Conservation (phyloP, 73 alveolate genomes). For the Tetrahymena malaccensis region DNA sequence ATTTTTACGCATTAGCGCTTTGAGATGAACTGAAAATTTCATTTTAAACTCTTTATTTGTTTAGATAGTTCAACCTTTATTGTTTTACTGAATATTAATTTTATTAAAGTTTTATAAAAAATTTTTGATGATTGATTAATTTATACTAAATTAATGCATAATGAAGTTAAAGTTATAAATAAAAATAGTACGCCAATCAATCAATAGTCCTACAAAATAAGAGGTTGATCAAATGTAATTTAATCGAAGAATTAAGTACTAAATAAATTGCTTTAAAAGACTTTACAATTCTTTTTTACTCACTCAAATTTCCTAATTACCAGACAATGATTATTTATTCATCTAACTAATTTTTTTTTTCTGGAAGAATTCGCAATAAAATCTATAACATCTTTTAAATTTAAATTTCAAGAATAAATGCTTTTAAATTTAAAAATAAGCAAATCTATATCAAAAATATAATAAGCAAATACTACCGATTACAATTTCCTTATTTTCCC, state of each 20-base stretch:
- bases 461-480: neutral
- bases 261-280: neutral
- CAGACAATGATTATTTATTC: neutral
- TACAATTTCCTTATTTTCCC: neutral
- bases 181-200: neutral
- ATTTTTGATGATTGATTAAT: neutral
- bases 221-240: neutral
- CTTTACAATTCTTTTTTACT: neutral
- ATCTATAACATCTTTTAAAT: neutral
- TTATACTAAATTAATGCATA: neutral
- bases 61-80: neutral
- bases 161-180: neutral
- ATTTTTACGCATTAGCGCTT: constrained; percentile 79
- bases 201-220: neutral
- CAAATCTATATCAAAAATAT: neutral
- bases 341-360: too few relatives aligned
- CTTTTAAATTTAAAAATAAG: too few relatives aligned
- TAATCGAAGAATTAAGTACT: neutral
- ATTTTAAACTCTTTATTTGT: neutral
- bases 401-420: neutral
- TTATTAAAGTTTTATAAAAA: neutral
- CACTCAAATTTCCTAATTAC: neutral
- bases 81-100: neutral
- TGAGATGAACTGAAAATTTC: constrained; percentile 42
- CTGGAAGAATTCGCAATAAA: neutral